Base-by-base conservation (phyloP, 2,329 filamentous ascomycete genomes). In the Calonectria pseudoturangicola region DNA sequence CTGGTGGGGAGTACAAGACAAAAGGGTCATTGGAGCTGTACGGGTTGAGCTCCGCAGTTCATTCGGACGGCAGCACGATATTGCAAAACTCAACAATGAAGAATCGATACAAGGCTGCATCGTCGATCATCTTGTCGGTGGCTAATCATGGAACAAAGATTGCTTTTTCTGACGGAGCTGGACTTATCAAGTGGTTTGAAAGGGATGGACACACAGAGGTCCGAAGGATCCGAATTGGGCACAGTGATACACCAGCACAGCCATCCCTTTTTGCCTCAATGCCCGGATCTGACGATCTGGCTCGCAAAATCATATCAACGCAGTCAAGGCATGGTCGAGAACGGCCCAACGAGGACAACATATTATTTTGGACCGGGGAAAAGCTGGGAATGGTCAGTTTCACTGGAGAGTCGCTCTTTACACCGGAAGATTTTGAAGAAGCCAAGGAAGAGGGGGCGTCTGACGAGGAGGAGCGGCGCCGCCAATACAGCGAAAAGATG, bases 1-100 rank as follows among this genome's bases (percentile, higher is more conserved):
- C 95, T 3, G 94, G 94, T 47, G 96, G 96, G 6, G 94, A 96
- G 81, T 98, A 98, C 85, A 97, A 97, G 78, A 95, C 93, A 39
- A 96, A 97, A 82, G 96, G 96, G 0, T 96, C 94, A 0, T 87
- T 98, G 2, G 96, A 98, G 81, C 86, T 98, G n/a, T 98, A 98
- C 82, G 92, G 92, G 16, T 84, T 95, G 28, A 84, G 76, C 50
- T 81, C 76, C 51, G 80, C 68, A 72, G 79, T 74, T 27, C 76
- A 78, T n/a, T 74, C 79, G 74, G 81, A 65, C 45, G 82, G 73
- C 70, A 78, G 67, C 69, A 75, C 64, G 66, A 74, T 79, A 65
- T 69, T 78, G 56, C 85, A 87, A 56, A 87, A 88, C 64, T 89
- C 88, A 27, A 84, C 86, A 15, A 91, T 92, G 82, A 92, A 93